Evolutionary conservation across 73 alveolate species (phyloP).

Genomic region (Stentor roeselii): DNA sequence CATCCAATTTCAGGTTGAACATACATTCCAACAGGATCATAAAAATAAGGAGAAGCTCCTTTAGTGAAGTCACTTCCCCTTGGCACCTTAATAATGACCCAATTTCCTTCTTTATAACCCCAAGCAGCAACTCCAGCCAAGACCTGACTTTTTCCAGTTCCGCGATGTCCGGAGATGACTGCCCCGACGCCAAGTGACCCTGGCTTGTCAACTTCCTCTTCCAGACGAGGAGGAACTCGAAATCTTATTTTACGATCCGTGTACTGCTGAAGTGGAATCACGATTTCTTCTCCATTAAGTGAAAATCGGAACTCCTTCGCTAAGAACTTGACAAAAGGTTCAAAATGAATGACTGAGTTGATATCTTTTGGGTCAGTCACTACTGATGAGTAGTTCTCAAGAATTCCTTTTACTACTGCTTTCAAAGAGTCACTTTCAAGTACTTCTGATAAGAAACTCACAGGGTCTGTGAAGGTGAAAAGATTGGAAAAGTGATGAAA

Average conservation of each 20-base stretch:
- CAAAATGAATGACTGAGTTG: neutral
- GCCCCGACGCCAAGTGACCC: slow-evolving; percentile 51
- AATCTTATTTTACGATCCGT: neutral
- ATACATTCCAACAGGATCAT: slow-evolving; percentile 48
- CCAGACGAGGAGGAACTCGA: neutral
- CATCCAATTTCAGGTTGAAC: slow-evolving; percentile 37
- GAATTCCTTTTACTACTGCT: neutral
- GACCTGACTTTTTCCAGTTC: slow-evolving; percentile 55
- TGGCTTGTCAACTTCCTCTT: neutral
- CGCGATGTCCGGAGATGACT: slow-evolving; percentile 57
- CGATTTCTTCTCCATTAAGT: neutral
- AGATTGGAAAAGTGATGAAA: too few relatives aligned
- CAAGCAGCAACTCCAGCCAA: slow-evolving; percentile 49
- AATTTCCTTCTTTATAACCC: slow-evolving; percentile 60
- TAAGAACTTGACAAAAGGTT: neutral
- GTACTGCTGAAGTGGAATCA: neutral
- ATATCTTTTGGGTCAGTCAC: neutral
- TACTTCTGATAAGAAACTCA: too few relatives aligned
- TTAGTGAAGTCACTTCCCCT: slow-evolving; percentile 36
- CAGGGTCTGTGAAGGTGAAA: too few relatives aligned
- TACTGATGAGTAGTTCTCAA: neutral
- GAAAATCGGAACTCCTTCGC: neutral
- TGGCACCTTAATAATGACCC: slow-evolving; percentile 56
- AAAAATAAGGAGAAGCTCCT: slow-evolving; percentile 15
- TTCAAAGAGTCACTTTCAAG: too few relatives aligned